Base-by-base conservation (phyloP, 331 rosid genomes). In the Acacia concinna region DNA sequence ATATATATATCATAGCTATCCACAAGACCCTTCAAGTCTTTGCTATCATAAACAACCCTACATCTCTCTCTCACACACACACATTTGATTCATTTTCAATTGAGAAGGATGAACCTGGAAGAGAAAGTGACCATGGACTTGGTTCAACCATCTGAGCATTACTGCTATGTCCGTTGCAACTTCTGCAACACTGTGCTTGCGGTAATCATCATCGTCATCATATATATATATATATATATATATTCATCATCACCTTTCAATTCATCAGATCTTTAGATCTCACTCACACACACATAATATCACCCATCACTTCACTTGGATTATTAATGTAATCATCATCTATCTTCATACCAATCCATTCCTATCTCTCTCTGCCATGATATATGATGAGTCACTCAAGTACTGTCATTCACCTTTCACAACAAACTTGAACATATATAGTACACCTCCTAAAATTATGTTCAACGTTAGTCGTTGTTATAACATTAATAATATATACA, bases 141-240 rank as follows among this genome's bases (percentile, higher is more conserved):
- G 30, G 84, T 71, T 84, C 94, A 91, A 23, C 88, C 96, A 1
- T 83, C 97, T 77, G 98, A 93, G 56, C 97, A 96, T 43, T 93
- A 93, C 81, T 96, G 99, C 88, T 96, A 96, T 62, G 98, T 93
- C 64, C 94, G 97, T 73, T 96, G 99, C 93, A 93, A 91, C 90
- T 96, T 93, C 86, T 96, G 99, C 86, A 90, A 84, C 97, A 91
- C 98, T 47, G 93, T 96, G 79, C 99, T 96, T 21, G 98, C 98
- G 89, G 99, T 90, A 87, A 68, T 56, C 5, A 56, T 56, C 15
- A 56, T 21, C 3, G 5, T 1, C n/a, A 41, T 71, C n/a, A 27
- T 31, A n/a, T n/a, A n/a, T n/a, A n/a, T 82, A 82, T 23, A n/a
- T 8, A 54, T 54, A 1, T 46, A 46, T 46, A 46, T 46, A 15